Conservation (phyloP, 306 rosid species). For the Dalbergia cultrata region DNA sequence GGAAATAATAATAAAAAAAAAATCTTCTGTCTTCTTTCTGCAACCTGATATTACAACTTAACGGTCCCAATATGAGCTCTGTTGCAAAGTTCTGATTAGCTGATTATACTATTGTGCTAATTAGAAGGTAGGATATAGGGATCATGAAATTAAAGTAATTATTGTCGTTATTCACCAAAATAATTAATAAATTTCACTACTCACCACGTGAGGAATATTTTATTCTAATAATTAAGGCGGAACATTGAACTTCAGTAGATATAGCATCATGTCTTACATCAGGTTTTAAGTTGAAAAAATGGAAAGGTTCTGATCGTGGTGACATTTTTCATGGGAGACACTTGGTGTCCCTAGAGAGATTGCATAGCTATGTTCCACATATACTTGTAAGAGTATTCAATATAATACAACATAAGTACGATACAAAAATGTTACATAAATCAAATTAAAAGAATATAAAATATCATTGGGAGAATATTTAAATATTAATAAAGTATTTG, state of each 20-base stretch:
- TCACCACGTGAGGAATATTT: neutral
- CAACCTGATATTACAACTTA: too few species aligned
- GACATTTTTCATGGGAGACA: neutral
- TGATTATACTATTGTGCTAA: too few species aligned
- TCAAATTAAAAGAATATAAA: too few species aligned
- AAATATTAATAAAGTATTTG: too few species aligned
- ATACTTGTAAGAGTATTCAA: too few species aligned
- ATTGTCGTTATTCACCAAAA: neutral
- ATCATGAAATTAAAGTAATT: constrained; percentile 8
- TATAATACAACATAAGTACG: too few species aligned
- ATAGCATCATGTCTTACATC: constrained; percentile 2
- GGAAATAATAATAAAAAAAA: too few species aligned
- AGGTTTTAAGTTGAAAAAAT: neutral
- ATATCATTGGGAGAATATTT: too few species aligned
- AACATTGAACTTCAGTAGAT: constrained; percentile 44
- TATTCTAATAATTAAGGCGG: neutral
- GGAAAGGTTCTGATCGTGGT: neutral
- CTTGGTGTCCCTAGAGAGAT: neutral
- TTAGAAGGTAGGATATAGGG: neutral
- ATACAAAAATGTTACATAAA: too few species aligned
- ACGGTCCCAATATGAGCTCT: too few species aligned
- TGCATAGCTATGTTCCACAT: neutral
- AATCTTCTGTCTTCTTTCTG: too few species aligned
- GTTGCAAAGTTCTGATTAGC: too few species aligned
- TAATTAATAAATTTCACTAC: neutral